Evolutionary conservation across 352 stramenopile species (phyloP).

Genomic region (Globisporangium nunn): DNA sequence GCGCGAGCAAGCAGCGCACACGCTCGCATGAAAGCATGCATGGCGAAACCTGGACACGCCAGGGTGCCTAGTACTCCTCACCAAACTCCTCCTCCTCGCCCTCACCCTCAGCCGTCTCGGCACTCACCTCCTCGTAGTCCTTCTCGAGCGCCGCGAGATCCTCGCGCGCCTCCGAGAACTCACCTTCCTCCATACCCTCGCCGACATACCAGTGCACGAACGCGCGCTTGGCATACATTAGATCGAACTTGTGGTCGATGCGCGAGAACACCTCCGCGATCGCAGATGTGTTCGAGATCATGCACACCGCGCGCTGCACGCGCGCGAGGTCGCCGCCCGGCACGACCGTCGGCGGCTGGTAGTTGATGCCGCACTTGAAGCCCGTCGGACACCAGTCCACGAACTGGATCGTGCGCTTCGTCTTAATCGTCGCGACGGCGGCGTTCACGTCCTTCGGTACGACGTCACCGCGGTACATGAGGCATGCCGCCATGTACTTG

Average conservation of each 20-base stretch:
- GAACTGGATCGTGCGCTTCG: constrained; percentile 99
- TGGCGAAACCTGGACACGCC: no score
- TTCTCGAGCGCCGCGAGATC: constrained; percentile 97
- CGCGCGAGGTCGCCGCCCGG: constrained; percentile 94
- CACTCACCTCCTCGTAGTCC: constrained; percentile 99
- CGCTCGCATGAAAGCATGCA: not conserved
- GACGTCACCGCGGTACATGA: constrained; percentile 98
- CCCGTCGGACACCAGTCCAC: constrained; percentile 98
- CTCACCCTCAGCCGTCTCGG: constrained; percentile 96
- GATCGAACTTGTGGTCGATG: constrained; percentile 99
- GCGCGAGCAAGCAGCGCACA: not conserved
- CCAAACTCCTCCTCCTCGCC: constrained; percentile 90
- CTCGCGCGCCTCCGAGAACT: constrained; percentile 99
- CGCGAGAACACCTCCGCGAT: constrained; percentile 97
- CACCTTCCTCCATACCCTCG: constrained; percentile 99
- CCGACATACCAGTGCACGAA: constrained; percentile 99
- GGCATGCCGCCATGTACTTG: constrained; percentile 99
- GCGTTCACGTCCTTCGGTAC: constrained; percentile 95
- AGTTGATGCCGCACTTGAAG: constrained; percentile 99
- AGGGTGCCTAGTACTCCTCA: constrained; percentile 75
- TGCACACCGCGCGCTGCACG: constrained; percentile 97
- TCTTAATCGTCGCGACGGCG: constrained; percentile 98
- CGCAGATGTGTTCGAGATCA: constrained; percentile 99
- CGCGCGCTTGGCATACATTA: constrained; percentile 99
- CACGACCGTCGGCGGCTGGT: constrained; percentile 95